Conservation (phyloP, 257 asterid species). For the Mentha longifolia region DNA sequence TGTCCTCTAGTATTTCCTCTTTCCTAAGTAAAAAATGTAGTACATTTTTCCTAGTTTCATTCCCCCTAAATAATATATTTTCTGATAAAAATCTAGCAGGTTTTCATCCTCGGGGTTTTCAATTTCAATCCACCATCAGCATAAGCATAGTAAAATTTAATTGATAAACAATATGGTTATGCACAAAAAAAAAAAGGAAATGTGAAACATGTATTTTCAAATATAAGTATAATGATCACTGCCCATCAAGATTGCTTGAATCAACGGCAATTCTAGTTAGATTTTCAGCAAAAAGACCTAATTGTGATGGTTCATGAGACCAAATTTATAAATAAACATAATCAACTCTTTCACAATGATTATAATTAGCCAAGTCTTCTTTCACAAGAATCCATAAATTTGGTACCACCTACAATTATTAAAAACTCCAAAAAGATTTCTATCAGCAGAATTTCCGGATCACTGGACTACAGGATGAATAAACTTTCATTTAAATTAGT, state of each 20-base stretch:
- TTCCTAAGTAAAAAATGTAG: too few species aligned
- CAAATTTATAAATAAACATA: slow-evolving; percentile 20
- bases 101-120: too few species aligned
- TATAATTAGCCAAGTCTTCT: not conserved
- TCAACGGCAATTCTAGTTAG: slow-evolving; percentile 19
- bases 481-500: slow-evolving; percentile 19
- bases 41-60: too few species aligned
- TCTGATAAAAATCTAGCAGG: too few species aligned
- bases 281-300: slow-evolving; percentile 29
- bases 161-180: too few species aligned
- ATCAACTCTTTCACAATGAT: not conserved
- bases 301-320: slow-evolving; percentile 29
- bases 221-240: not conserved
- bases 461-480: not conserved
- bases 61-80: too few species aligned
- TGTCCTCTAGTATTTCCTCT: too few species aligned
- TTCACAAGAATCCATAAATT: not conserved
- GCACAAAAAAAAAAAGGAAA: too few species aligned
- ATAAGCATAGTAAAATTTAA: too few species aligned
- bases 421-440: not conserved
- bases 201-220: too few species aligned
- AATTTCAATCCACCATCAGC: too few species aligned
- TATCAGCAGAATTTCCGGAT: slow-evolving; percentile 8
- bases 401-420: not conserved
- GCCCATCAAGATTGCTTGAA: slow-evolving; percentile 25